Conservation (phyloP, 2,329 filamentous ascomycete species). For the Lasiodiplodia citricola region DNA sequence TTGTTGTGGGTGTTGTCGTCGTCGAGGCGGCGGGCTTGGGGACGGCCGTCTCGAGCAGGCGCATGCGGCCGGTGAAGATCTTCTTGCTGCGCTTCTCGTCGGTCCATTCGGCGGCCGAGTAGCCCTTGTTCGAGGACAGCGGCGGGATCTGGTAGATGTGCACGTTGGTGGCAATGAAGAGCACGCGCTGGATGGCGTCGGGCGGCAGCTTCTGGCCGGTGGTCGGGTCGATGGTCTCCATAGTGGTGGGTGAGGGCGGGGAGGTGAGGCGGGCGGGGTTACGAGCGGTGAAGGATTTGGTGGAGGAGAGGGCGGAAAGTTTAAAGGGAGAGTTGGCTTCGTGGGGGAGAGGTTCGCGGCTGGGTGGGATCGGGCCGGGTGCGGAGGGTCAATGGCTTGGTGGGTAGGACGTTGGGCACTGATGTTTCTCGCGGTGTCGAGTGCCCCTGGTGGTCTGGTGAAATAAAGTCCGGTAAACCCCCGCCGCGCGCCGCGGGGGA, state of each 20-base stretch:
- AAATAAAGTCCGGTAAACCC: slow-evolving; percentile 10
- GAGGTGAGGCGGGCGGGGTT: background rate
- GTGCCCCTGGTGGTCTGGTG: background rate
- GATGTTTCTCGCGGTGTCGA: background rate
- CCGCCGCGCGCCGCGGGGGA: slow-evolving; percentile 7
- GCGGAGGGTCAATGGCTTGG: slow-evolving; percentile 12
- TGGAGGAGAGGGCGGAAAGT: slow-evolving; percentile 2
- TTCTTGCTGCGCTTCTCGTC: slow-evolving; percentile 67
- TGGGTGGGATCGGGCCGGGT: background rate
- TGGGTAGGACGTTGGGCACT: slow-evolving; percentile 7
- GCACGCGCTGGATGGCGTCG: slow-evolving; percentile 82
- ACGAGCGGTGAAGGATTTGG: slow-evolving; percentile 4
- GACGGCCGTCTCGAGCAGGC: slow-evolving; percentile 76
- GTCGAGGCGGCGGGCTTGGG: slow-evolving; percentile 33
- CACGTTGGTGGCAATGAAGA: slow-evolving; percentile 75
- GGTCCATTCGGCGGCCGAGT: slow-evolving; percentile 80
- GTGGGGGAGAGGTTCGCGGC: background rate
- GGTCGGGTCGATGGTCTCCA: slow-evolving; percentile 72
- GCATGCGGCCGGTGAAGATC: slow-evolving; percentile 85
- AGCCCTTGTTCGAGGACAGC: slow-evolving; percentile 76
- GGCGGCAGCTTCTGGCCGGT: slow-evolving; percentile 71
- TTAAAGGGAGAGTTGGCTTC: background rate
- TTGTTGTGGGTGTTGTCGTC: slow-evolving; percentile 30
- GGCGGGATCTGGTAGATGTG: slow-evolving; percentile 91
- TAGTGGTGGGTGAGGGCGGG: slow-evolving; percentile 38